Evolutionary conservation across 176 grass and related monocot genomes (phyloP).

Genomic region (Areca catechu): DNA sequence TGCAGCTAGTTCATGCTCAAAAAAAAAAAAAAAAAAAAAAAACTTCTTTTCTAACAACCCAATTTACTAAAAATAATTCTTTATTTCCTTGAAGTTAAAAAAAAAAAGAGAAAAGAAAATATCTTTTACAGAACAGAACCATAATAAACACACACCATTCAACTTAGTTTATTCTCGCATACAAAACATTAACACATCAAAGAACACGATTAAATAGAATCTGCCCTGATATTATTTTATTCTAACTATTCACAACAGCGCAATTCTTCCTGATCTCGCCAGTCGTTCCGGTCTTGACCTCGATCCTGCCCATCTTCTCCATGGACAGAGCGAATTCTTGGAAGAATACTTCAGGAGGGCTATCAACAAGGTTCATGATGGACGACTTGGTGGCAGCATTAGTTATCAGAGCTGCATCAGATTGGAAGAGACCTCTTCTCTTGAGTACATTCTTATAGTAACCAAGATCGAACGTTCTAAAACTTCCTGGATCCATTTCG

Average conservation of each 20-base stretch:
- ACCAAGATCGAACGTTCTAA: conserved; percentile 56
- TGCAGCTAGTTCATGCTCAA: too few species aligned
- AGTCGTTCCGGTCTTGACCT: conserved; percentile 47
- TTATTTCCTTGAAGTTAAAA: too few species aligned
- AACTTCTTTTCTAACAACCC: too few species aligned
- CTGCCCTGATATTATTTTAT: background rate
- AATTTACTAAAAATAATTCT: too few species aligned
- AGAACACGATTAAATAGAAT: background rate
- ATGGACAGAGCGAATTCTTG: conserved; percentile 55
- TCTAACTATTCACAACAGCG: conserved; percentile 27
- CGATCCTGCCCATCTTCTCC: conserved; percentile 51
- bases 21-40: too few species aligned
- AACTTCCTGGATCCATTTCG: conserved; percentile 92
- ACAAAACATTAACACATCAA: too few species aligned
- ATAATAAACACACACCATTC: too few species aligned
- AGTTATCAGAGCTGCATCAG: conserved; percentile 61
- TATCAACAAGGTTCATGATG: conserved; percentile 22
- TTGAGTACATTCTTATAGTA: conserved; percentile 71
- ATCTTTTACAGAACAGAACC: too few species aligned
- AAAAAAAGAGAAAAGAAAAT: too few species aligned
- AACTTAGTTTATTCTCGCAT: too few species aligned
- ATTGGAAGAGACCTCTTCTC: conserved; percentile 66
- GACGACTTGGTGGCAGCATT: conserved; percentile 22
- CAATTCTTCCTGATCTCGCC: conserved; percentile 82
- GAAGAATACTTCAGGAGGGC: conserved; percentile 41